Evolutionary conservation across 225 moss, liverwort and hornwort genomes (phyloP).

Genomic region (Ulota crispa): DNA sequence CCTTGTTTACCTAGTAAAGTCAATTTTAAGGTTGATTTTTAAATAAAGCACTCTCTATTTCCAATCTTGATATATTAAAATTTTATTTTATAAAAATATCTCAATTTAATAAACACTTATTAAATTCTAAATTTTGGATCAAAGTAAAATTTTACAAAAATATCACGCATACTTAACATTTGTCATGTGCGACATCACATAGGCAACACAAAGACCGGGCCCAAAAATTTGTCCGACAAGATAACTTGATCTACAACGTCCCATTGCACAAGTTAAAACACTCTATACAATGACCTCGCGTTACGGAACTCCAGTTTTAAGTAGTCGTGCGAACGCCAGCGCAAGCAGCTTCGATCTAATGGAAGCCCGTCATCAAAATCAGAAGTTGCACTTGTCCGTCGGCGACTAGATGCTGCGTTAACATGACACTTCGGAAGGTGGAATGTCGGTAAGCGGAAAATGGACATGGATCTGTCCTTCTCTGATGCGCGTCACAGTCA

Average conservation of each 20-base stretch:
- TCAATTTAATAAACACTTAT: no score
- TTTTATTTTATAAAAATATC: no score
- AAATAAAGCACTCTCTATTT: no score
- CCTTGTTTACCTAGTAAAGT: no score
- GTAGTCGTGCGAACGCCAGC: slow-evolving; percentile 39
- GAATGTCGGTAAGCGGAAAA: slow-evolving; percentile 7
- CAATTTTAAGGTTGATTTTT: no score
- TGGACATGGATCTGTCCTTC: neutral
- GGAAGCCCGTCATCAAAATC: slow-evolving; percentile 17
- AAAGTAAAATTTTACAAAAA: no score
- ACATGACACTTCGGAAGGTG: slow-evolving; percentile 16
- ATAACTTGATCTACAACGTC: slow-evolving; percentile 26
- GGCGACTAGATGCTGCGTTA: slow-evolving; percentile 17
- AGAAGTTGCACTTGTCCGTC: slow-evolving; percentile 14
- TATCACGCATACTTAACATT: no score
- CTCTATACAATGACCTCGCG: neutral
- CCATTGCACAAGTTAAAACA: slow-evolving; percentile 29
- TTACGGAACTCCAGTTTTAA: slow-evolving; percentile 12
- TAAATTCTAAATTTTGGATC: no score
- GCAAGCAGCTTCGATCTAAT: slow-evolving; percentile 25
- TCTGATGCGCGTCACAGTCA: neutral
- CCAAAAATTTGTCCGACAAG: no score
- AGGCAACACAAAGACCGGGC: no score
- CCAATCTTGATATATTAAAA: no score
- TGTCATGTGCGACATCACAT: no score